Evolutionary conservation across 1,284 basidiomycete genomes (phyloP), one percentile per base, ranked within the genome.

Genomic region (Moesziomyces globuligerus): DNA sequence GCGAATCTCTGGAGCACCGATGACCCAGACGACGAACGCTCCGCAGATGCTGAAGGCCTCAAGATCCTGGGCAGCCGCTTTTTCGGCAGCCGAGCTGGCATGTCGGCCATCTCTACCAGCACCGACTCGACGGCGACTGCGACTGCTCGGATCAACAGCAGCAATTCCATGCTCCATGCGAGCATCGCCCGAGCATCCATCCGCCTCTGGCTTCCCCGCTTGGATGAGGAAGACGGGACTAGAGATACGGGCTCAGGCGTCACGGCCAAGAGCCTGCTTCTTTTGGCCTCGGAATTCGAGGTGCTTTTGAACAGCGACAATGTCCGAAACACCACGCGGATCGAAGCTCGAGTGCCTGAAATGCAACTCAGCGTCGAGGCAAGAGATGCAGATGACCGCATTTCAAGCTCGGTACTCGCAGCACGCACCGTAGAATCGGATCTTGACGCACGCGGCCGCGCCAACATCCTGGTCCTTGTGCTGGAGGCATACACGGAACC

Each of bases 401-500:
- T 39, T n/a, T 44, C 50, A 28, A 49, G 61, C 41, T 52, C 40
- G 6, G 29, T 47, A 10, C 13, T 76, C 21, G 42, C 73, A 1
- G 48, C 40, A 15, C 49, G 69, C 9, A 74, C 74, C 0, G 43
- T 61, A 51, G 56, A 67, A 21, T 54, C 39, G 7, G 51, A 58
- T 10, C 49, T 70, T 11, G 45, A 56, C 41, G 50, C 39, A 25
- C 53, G 48, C 37, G 38, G 37, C 13, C 43, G 38, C 83, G 28
- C 51, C 24, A 41, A 83, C 0, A 67, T 90, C 24, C 37, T 93
- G 43, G 88, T 90, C 46, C 79, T 91, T 10, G 86, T 87, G 18
- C 88, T 94, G 75, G 86, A 87, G 4, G 91, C 91, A 0, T 81
- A 89, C 1, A 83, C 86, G 1, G 85, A 91, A 23, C 86, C 89